phyloP scores from a whole-genome alignment of 1,139 yeast species.

The Meyerozyma carpophila region DNA sequence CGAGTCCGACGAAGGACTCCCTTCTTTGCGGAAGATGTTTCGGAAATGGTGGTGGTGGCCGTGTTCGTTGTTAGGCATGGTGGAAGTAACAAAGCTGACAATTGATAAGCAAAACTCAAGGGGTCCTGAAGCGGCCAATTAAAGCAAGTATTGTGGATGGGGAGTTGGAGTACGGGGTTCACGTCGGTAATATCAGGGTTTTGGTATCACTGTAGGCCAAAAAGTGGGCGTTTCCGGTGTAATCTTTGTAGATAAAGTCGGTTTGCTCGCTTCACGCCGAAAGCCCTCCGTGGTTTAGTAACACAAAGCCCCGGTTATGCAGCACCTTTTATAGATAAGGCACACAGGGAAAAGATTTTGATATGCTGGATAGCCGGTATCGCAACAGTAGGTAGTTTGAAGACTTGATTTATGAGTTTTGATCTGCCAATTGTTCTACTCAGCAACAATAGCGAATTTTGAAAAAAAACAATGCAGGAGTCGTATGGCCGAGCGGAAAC shows the following conservation, averaged over 20 bases:
- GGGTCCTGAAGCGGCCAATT: too few relatives aligned
- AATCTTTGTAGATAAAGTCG: background rate
- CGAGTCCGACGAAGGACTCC: constrained; percentile 6
- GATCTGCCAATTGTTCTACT: background rate
- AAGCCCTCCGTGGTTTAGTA: background rate
- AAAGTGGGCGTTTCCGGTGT: too few relatives aligned
- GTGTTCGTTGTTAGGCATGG: background rate
- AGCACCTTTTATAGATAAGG: background rate
- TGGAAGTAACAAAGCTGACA: background rate
- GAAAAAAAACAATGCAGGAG: background rate
- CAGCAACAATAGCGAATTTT: background rate
- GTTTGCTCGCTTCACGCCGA: background rate
- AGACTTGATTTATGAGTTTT: background rate
- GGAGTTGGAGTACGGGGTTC: too few relatives aligned
- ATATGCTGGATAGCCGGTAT: too few relatives aligned
- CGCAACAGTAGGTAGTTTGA: too few relatives aligned
- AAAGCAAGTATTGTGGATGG: too few relatives aligned
- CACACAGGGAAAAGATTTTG: background rate
- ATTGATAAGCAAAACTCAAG: too few relatives aligned
- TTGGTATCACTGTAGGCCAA: too few relatives aligned
- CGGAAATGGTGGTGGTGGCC: constrained; percentile 10
- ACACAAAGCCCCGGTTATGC: background rate
- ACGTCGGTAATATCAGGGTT: too few relatives aligned
- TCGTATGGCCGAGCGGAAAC: background rate
- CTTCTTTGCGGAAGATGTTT: constrained; percentile 16